phyloP scores from a whole-genome alignment of 257 asterid genomes.

The Fraxinus anomala region DNA sequence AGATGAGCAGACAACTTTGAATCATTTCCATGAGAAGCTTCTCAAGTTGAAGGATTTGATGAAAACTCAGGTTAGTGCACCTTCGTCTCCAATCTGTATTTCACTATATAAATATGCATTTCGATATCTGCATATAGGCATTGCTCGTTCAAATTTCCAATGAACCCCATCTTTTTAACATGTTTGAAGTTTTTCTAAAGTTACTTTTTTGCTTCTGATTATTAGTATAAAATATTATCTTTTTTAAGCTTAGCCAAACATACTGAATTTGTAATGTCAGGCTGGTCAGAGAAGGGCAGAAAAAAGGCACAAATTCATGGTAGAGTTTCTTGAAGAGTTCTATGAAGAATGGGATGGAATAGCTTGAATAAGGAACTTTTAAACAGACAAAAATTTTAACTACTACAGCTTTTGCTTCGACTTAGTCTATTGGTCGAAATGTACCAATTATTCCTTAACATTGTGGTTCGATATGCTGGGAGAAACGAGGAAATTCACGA shows the following conservation, averaged over 20 bases:
- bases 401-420: background rate
- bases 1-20: conserved; percentile 85
- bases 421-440: background rate
- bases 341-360: conserved; percentile 88
- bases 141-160: background rate
- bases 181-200: background rate
- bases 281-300: conserved; percentile 86
- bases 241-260: background rate
- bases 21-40: conserved; percentile 98
- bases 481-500: background rate
- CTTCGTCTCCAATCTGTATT: background rate
- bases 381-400: background rate
- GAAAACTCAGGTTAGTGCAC: conserved; percentile 68
- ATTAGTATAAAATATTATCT: background rate
- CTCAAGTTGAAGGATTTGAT: conserved; percentile 82
- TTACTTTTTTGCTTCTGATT: background rate
- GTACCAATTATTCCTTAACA: background rate
- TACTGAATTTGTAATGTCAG: conserved; percentile 36
- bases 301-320: conserved; percentile 87
- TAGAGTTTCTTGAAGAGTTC: conserved; percentile 75
- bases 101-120: background rate
- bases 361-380: conserved; percentile 52
- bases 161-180: background rate
- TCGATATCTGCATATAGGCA: background rate
- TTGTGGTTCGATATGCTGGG: background rate